Evolutionary conservation across 2,329 filamentous ascomycete genomes (phyloP).

Genomic region (Elsinoe arachidis): DNA sequence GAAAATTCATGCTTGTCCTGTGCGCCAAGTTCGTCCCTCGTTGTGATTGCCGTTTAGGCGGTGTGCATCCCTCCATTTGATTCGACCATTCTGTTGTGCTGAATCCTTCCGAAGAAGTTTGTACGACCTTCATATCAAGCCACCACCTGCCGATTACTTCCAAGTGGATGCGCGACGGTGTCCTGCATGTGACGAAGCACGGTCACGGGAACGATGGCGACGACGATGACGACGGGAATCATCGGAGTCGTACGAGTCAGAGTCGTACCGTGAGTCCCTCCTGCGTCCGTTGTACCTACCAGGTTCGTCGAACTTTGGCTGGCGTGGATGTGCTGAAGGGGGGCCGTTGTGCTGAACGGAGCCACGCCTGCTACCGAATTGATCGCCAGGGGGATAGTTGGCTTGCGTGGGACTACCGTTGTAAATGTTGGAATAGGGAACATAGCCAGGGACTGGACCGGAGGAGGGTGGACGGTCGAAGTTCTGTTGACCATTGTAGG

Average conservation of each 20-base stretch:
- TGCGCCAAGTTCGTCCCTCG: background rate
- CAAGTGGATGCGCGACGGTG: background rate
- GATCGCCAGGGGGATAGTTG: background rate
- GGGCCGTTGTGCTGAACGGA: background rate
- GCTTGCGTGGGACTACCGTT: constrained; percentile 1
- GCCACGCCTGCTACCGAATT: background rate
- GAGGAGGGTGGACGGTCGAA: constrained; percentile 1
- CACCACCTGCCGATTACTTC: background rate
- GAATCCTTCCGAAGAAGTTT: too few relatives aligned
- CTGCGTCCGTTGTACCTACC: background rate
- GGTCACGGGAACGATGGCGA: constrained; percentile 1
- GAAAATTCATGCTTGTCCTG: constrained; percentile 7
- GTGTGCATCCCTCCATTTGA: background rate
- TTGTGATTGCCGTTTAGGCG: background rate
- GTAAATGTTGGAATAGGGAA: constrained; percentile 30
- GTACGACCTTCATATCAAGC: too few relatives aligned
- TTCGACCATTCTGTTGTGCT: background rate
- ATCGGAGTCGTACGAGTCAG: constrained; percentile 11
- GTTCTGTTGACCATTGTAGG: background rate
- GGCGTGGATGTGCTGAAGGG: background rate
- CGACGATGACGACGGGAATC: background rate
- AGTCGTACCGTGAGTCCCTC: background rate
- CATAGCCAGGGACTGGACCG: constrained; percentile 21
- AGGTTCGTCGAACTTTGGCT: background rate
- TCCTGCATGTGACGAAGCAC: background rate